A percentile compares a stretch with the other conserved stretches of the same genome.
phyloP scores from a whole-genome alignment of 106 monocot genomes.

The Platanthera guangdongensis region DNA sequence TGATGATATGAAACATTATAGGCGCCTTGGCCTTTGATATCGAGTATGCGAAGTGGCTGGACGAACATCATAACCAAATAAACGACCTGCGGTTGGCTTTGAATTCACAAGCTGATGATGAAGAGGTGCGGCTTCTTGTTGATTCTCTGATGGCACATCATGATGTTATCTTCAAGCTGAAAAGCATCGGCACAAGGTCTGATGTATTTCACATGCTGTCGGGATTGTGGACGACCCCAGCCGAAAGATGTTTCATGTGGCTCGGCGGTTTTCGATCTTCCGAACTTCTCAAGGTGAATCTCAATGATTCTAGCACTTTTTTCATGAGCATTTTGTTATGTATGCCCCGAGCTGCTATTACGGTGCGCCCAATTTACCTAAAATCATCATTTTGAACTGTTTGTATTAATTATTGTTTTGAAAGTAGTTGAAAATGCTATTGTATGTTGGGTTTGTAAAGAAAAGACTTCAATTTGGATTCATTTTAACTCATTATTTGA shows the following conservation, averaged over 20 bases:
- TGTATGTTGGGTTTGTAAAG: too few relatives aligned
- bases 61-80: constrained; percentile 66
- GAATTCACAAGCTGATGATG: constrained; percentile 38
- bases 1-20: constrained; percentile 9
- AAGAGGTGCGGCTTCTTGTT: constrained; percentile 52
- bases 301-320: not conserved
- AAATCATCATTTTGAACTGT: too few relatives aligned
- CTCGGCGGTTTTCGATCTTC: constrained; percentile 85
- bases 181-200: constrained; percentile 45
- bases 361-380: too few relatives aligned
- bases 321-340: not conserved
- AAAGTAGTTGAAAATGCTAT: too few relatives aligned
- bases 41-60: constrained; percentile 88
- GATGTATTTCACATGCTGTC: constrained; percentile 94
- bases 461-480: too few relatives aligned
- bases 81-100: constrained; percentile 63
- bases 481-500: too few relatives aligned
- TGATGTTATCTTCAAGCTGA: constrained; percentile 67
- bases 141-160: constrained; percentile 68
- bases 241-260: constrained; percentile 96
- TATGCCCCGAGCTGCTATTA: too few relatives aligned
- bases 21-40: constrained; percentile 66
- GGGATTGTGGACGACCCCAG: constrained; percentile 89
- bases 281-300: constrained; percentile 66
- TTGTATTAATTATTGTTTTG: too few relatives aligned